Conservation (phyloP, 352 stramenopile genomes). For the Globisporangium uncinulatum region DNA sequence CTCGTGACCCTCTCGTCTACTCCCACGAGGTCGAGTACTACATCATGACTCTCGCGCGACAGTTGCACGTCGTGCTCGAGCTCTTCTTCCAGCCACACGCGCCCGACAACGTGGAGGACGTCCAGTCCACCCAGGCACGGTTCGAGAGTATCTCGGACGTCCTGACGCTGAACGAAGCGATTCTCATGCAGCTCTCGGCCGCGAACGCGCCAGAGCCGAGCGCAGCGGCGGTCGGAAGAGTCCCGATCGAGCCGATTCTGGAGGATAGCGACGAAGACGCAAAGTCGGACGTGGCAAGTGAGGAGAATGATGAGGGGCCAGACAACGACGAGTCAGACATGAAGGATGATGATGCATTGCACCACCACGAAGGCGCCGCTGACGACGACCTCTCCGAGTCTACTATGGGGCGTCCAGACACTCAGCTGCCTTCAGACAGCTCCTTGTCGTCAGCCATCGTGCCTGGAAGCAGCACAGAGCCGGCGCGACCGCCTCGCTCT, state of each 20-base stretch:
- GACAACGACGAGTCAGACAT: background rate
- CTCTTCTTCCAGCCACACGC: conserved; percentile 46
- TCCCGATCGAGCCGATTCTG: conserved; percentile 1
- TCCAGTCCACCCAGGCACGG: conserved; percentile 31
- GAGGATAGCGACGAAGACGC: conserved; percentile 5
- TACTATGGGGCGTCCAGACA: too few species aligned
- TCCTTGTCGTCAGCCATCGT: too few species aligned
- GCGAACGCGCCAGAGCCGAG: background rate
- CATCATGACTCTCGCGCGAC: conserved; percentile 43
- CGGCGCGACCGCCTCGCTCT: background rate
- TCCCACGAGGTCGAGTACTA: conserved; percentile 56
- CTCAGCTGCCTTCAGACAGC: too few species aligned
- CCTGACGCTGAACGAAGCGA: conserved; percentile 52
- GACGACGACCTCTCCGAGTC: too few species aligned
- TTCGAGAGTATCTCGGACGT: conserved; percentile 45
- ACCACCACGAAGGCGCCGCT: too few species aligned
- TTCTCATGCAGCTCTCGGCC: conserved; percentile 38
- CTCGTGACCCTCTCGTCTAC: conserved; percentile 4
- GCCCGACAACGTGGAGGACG: conserved; percentile 17
- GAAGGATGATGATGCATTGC: background rate
- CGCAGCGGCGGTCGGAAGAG: background rate
- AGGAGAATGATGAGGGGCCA: background rate
- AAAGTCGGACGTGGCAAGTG: background rate
- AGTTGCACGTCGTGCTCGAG: conserved; percentile 58
- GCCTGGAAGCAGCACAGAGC: background rate